Percentiles rank a stretch among this genome's conserved stretches.
Conservation (phyloP, 1,284 basidiomycete species). For the Moesziomyces antarcticus region DNA sequence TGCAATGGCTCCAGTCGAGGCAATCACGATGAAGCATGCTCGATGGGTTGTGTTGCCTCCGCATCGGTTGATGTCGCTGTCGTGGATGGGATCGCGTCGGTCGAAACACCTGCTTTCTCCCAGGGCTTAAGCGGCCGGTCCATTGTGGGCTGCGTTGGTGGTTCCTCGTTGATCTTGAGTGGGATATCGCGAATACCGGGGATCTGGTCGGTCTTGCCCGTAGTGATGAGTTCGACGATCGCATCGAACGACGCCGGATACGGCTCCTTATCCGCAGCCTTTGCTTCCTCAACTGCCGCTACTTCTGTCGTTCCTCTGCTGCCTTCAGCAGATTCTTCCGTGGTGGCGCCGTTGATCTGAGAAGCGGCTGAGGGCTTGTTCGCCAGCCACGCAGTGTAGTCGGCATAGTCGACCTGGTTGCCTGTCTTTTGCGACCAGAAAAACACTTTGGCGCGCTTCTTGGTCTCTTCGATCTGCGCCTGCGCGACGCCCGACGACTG, state of each 20-base stretch:
- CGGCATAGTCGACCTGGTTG: conserved; percentile 34
- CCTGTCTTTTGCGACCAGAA: conserved; percentile 47
- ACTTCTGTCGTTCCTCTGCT: background rate
- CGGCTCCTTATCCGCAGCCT: conserved; percentile 34
- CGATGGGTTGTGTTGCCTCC: background rate
- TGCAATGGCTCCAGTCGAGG: background rate
- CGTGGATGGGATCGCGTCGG: background rate
- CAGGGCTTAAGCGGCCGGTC: conserved; percentile 58
- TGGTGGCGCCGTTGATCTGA: background rate
- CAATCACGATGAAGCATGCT: background rate
- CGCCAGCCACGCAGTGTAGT: conserved; percentile 38
- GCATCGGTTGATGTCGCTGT: conserved; percentile 6
- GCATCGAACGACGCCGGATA: conserved; percentile 63
- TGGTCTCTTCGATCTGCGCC: conserved; percentile 46
- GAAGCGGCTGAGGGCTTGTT: conserved; percentile 5
- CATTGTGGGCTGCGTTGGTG: conserved; percentile 52
- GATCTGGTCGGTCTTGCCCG: conserved; percentile 63
- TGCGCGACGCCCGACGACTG: conserved; percentile 38
- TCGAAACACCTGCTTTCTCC: conserved; percentile 35
- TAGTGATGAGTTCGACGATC: conserved; percentile 66
- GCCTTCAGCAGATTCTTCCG: background rate
- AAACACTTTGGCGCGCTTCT: conserved; percentile 46
- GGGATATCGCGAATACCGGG: conserved; percentile 64
- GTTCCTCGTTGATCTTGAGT: conserved; percentile 60
- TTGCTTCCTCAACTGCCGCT: background rate